Evolutionary conservation across 345 rosid species (phyloP).

Genomic region (Angophora floribunda): DNA sequence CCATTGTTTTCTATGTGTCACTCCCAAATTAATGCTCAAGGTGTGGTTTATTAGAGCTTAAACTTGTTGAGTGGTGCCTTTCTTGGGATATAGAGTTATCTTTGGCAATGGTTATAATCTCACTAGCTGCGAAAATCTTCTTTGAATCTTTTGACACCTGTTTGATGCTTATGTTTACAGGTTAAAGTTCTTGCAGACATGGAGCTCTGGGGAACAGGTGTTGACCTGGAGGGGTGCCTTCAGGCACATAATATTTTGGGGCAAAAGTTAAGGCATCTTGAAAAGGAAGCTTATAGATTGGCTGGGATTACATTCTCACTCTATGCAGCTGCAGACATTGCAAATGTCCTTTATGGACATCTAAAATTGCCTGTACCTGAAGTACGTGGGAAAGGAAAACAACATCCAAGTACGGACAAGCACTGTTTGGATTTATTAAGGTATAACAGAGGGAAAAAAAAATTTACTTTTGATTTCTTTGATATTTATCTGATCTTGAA

Average conservation of each 20-base stretch:
- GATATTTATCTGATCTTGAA: neutral
- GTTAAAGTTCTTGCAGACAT: constrained; percentile 88
- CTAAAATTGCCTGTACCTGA: constrained; percentile 77
- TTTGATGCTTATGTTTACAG: constrained; percentile 21
- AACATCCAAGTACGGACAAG: constrained; percentile 89
- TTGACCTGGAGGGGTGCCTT: constrained; percentile 86
- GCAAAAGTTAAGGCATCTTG: constrained; percentile 64
- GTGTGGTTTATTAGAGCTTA: neutral
- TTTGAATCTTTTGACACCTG: neutral
- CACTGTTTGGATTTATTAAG: constrained; percentile 79
- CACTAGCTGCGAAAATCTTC: neutral
- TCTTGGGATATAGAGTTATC: neutral
- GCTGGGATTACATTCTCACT: constrained; percentile 87
- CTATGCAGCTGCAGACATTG: constrained; percentile 76
- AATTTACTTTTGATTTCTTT: neutral
- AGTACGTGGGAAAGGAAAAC: constrained; percentile 55
- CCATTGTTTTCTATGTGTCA: neutral
- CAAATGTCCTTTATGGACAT: constrained; percentile 73
- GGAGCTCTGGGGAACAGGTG: constrained; percentile 95
- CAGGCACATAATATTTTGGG: constrained; percentile 56
- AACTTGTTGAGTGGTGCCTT: neutral
- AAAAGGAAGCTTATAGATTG: constrained; percentile 74
- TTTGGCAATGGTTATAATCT: neutral
- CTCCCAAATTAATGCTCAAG: neutral
- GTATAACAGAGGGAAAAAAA: constrained; percentile 9